phyloP scores from a whole-genome alignment of 116 monocot species.

The Dioscorea cayenensis region DNA sequence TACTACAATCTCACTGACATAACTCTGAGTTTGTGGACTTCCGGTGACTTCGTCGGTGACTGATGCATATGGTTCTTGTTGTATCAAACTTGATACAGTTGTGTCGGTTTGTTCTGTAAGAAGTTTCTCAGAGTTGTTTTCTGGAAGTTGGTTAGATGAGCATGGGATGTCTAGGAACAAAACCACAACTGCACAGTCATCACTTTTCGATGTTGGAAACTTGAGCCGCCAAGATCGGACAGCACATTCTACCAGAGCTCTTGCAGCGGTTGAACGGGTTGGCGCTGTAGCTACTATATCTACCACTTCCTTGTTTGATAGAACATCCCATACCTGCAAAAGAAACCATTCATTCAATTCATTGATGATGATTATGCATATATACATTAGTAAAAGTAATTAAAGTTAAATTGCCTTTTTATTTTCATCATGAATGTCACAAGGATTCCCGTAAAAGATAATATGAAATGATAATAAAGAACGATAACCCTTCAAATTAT shows the following conservation, averaged over 20 bases:
- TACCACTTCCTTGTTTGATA: constrained; percentile 71
- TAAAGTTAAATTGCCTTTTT: too few relatives aligned
- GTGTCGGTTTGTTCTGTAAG: constrained; percentile 2
- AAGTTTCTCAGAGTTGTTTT: background rate
- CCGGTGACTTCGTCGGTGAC: constrained; percentile 2
- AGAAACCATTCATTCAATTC: background rate
- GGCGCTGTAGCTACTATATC: constrained; percentile 61
- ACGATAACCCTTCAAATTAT: too few relatives aligned
- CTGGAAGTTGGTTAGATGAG: constrained; percentile 7
- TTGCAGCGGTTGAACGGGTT: constrained; percentile 43
- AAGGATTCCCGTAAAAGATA: too few relatives aligned
- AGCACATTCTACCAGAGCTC: constrained; percentile 61
- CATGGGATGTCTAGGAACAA: constrained; percentile 28
- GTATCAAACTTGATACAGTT: background rate
- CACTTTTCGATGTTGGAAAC: constrained; percentile 57
- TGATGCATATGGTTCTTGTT: background rate
- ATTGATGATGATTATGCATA: too few relatives aligned
- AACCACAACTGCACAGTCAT: constrained; percentile 67
- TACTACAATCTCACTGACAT: constrained; percentile 30
- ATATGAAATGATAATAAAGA: too few relatives aligned
- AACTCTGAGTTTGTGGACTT: background rate
- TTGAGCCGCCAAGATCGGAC: constrained; percentile 54
- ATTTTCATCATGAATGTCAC: too few relatives aligned
- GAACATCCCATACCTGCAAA: constrained; percentile 63
- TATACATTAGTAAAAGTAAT: too few relatives aligned